Evolutionary conservation across 2,329 filamentous ascomycete species (phyloP).

Genomic region (Colletotrichum sp.): DNA sequence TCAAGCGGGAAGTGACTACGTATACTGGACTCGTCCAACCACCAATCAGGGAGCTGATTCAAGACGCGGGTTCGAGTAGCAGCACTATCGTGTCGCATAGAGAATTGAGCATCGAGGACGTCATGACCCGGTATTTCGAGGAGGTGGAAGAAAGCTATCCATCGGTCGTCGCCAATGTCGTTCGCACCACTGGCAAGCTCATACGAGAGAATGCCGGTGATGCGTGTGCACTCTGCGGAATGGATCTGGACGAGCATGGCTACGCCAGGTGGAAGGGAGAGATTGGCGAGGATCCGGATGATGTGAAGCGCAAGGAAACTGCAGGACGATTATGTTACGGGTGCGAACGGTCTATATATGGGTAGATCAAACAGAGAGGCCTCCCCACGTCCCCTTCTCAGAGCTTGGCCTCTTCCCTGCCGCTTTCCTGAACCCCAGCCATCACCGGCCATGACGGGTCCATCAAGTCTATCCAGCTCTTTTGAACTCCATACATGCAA

Average conservation of each 20-base stretch:
- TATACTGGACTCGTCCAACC: constrained; percentile 65
- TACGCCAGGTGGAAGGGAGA: constrained; percentile 69
- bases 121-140: constrained; percentile 89
- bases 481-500: constrained; percentile 21
- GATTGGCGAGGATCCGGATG: constrained; percentile 51
- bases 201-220: constrained; percentile 47
- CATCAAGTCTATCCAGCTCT: background rate
- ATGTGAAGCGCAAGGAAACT: constrained; percentile 28
- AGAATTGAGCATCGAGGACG: constrained; percentile 86
- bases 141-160: constrained; percentile 87
- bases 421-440: background rate
- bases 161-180: constrained; percentile 93
- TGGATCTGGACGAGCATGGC: constrained; percentile 67
- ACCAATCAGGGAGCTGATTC: constrained; percentile 54
- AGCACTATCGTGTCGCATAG: constrained; percentile 66
- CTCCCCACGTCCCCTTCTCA: background rate
- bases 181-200: constrained; percentile 87
- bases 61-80: constrained; percentile 28
- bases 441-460: background rate
- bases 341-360: constrained; percentile 69
- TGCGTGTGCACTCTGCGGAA: constrained; percentile 73
- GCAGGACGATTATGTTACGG: constrained; percentile 69
- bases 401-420: background rate
- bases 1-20: constrained; percentile 77
- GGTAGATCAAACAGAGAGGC: constrained; percentile 36